Evolutionary conservation across 805 yeast genomes (phyloP), one percentile per base, ranked within the genome.

Genomic region (Teunomyces panamensis): DNA sequence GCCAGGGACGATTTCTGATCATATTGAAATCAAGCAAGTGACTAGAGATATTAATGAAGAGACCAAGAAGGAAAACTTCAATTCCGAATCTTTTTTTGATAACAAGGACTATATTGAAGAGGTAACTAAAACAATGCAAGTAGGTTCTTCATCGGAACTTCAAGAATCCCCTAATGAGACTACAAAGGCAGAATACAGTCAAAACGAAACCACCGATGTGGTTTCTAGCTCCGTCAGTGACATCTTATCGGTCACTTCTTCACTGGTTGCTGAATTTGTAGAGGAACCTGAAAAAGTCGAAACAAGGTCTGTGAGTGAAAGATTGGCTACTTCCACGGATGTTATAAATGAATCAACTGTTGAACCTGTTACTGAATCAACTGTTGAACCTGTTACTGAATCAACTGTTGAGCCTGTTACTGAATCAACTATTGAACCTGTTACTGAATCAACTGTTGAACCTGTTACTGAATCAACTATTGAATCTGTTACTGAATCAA

Each of bases 1-100:
- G 5, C 44, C 27, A 42, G 30, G 28, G 17, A 39, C 52, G 9
- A 39, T 32, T 24, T 10, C 34, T 20, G 49, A 52, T 28, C 46
- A 47, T 10, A 35, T 50, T 24, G 41, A 29, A 8, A 47, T 55
- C 17, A 34, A 53, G 28, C 55, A 54, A 41, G 56, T 56, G 11
- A 60, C 63, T 9, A 56, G 45, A 42, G 50, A 52, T 42, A 48
- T 60, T 30, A 56, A 48, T 13, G 50, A 48, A 9, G 35, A 45
- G 11, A 61, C 59, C 34, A 43, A 41, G 14, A 36, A 50, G 14
- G 42, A 41, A 13, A 56, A 53, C 14, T 49, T 57, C 36, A 50
- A 53, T 26, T 51, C 51, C 8, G 52, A 55, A 14, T 43, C 59
- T 0, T 53, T 55, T 24, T 53, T 58, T 4, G 45, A 44, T 3